Conservation (phyloP, 495 filamentous ascomycete genomes). For the Sabuloglossum arenarium region DNA sequence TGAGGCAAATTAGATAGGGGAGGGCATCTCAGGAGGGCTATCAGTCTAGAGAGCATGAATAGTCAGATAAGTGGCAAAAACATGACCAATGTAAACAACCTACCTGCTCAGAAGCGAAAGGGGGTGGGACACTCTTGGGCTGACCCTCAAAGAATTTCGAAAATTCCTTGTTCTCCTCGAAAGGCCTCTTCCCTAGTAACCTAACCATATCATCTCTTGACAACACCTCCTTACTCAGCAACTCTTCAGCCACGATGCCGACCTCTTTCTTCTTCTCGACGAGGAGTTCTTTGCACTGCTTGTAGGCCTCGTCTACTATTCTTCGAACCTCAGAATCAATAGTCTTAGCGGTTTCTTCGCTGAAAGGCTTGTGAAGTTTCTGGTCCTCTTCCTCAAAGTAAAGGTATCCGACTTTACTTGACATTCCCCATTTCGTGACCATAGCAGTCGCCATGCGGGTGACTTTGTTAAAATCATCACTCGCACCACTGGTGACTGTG, state of each 20-base stretch:
- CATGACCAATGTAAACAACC: constrained; percentile 7
- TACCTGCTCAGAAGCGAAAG: constrained; percentile 27
- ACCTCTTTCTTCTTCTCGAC: constrained; percentile 72
- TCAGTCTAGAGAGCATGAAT: neutral
- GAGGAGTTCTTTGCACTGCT: constrained; percentile 67
- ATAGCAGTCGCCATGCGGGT: constrained; percentile 86
- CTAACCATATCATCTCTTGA: constrained; percentile 78
- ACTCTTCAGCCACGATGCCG: constrained; percentile 78
- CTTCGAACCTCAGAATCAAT: constrained; percentile 81
- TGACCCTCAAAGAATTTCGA: constrained; percentile 67
- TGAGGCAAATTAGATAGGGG: neutral
- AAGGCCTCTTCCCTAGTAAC: constrained; percentile 63
- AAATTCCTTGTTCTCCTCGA: constrained; percentile 71
- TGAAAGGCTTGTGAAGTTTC: constrained; percentile 82
- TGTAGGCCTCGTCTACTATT: constrained; percentile 80
- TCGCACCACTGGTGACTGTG: constrained; percentile 82
- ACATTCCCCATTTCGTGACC: constrained; percentile 98
- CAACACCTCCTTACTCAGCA: constrained; percentile 79
- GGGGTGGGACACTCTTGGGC: constrained; percentile 33
- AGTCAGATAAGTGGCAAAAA: neutral
- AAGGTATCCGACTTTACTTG: constrained; percentile 70
- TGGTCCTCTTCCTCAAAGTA: constrained; percentile 67
- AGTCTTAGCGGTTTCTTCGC: constrained; percentile 72
- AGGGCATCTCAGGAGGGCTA: constrained; percentile 4
- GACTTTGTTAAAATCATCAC: constrained; percentile 97